Base-by-base conservation (phyloP, 352 stramenopile genomes). In the Phytopythium mirpurense region DNA sequence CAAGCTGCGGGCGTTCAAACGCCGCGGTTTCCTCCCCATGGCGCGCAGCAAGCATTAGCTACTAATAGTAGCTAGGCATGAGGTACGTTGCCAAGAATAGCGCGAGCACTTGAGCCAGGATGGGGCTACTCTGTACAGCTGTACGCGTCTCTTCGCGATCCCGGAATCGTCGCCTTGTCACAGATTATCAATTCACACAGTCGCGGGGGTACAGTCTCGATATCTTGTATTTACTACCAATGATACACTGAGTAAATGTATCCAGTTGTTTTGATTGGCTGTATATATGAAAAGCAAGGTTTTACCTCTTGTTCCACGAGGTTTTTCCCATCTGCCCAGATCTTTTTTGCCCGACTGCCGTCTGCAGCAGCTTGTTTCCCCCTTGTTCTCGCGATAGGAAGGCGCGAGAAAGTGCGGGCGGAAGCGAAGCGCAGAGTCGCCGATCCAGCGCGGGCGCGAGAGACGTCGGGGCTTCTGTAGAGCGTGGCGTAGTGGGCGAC, bases 321-420 rank as follows among this genome's bases (percentile, higher is more conserved):
- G 38, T 45, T 45, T 45, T 45, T 23, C 36, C 15, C 7, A 2
- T 4, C 6, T 10, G 24, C 23, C 19, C 23, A 31, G 41, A 47
- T 47, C 41, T 45, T 47, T 47, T 31, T 27, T 12, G 2, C 8
- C 37, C 37, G 34, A 38, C 34, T n/a, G 34, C 10, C 34, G 34
- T 38, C n/a, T n/a, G n/a, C n/a, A n/a, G 7, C 32, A 10, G 32
- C 10, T 24, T 24, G 19, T 2, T 47, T 47, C 41, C 41, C 41
- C 41, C 41, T 47, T 31, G 41, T 47, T 47, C 41, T 47, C 41
- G 41, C 40, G 40, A 27, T 16, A 7, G 19, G 10, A 45, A 31
- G 8, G 23, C 12, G 41, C 23, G 21, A 32, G 41, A 18, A 47
- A 31, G 41, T 14, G 23, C 23, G 15, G 23, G 3, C 31, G 41